Evolutionary conservation across 73 alveolate genomes (phyloP).

Genomic region (Paramecium bursaria): DNA sequence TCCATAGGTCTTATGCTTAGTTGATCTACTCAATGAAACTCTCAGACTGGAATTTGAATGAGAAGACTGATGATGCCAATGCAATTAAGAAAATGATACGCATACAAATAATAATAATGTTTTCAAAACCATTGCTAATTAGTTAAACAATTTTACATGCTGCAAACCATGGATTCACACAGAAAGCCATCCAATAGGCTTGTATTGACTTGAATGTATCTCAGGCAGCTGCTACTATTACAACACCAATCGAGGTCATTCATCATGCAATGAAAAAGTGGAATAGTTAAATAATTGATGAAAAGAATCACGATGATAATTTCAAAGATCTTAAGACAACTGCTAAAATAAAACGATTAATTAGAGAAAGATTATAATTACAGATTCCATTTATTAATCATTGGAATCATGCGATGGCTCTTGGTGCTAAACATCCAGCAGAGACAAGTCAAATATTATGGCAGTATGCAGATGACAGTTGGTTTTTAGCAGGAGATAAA

Average conservation of each 20-base stretch:
- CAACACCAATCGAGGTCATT: constrained; percentile 54
- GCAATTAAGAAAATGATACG: constrained; percentile 13
- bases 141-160: constrained; percentile 56
- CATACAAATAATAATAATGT: no score
- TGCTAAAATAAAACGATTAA: constrained; percentile 34
- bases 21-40: constrained; percentile 33
- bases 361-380: constrained; percentile 69
- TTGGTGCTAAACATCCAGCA: constrained; percentile 70
- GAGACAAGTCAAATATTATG: constrained; percentile 67
- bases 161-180: constrained; percentile 51
- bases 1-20: constrained; percentile 26
- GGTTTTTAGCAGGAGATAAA: constrained; percentile 85
- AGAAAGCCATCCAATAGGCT: constrained; percentile 62
- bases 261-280: constrained; percentile 64
- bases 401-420: constrained; percentile 86
- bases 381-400: constrained; percentile 72
- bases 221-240: constrained; percentile 22
- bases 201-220: constrained; percentile 54
- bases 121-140: no score
- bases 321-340: constrained; percentile 38
- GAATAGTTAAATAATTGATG: constrained; percentile 61
- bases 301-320: constrained; percentile 51
- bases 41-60: constrained; percentile 18
- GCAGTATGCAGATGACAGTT: constrained; percentile 74
- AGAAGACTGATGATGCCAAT: constrained; percentile 33